Evolutionary conservation across 2,329 filamentous ascomycete genomes (phyloP), one percentile per base, ranked within the genome.

Genomic region (Cylindrodendrum hubeiense): DNA sequence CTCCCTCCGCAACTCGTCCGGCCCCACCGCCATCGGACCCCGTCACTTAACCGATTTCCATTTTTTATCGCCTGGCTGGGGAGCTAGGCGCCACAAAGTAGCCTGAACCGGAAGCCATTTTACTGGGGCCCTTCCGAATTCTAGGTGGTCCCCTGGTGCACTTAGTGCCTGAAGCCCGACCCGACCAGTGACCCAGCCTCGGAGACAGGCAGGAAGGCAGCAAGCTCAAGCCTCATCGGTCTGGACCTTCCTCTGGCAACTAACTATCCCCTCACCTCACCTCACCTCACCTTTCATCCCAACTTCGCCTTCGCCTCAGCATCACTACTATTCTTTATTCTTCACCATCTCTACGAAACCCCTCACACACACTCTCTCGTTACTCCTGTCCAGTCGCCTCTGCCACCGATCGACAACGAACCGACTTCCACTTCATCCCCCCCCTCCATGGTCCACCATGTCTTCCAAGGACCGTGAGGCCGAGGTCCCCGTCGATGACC

Each of bases 381-480:
- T 58, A 30, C 64, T 69, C 65, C 65, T 50, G 24, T 33, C 34
- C 58, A 44, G 43, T 53, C 60, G 57, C 33, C 63, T 59, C 52
- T 19, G 26, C 52, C 34, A 30, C 26, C 30, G 49, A 63, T 56
- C 47, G 24, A 24, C 51, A 37, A 49, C 50, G 47, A 65, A 53
- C 34, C 37, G 24, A 43, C 44, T 49, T 37, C 34, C 17, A 41
- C 37, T 39, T 15, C 33, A 17, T 21, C 12, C n/a, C 28, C 37
- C 19, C 24, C 44, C 28, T 70, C 69, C 69, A 79, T 79, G 78
- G 69, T 73, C 60, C 66, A 75, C 63, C 67, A 83, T 83, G 81
- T 78, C 81, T 54, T 76, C 79, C 69, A 80, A 80, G 70, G 80
- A 83, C 65, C 80, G 73, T 77, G 81, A 84, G 71, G 79, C 74